A percentile compares a stretch with the other conserved stretches of the same genome.
These are phyloP conservation scores for Penicillium sp. DNA, from an alignment of 2,329 filamentous ascomycete species.

Conservation along the genomic window DNA sequence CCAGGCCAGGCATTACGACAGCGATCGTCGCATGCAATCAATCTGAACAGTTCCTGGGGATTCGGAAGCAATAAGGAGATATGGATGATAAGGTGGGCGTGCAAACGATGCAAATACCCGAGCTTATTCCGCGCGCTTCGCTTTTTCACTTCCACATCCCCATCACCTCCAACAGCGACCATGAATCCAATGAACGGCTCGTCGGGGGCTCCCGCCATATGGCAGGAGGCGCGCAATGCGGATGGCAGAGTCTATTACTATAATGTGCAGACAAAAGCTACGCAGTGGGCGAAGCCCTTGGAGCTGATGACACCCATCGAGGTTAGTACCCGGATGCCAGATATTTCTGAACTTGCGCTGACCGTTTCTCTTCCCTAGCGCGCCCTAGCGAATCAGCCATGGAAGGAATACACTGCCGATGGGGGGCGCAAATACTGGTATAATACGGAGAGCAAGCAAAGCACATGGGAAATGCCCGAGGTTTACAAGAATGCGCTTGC, in stretches of 20 bases:
- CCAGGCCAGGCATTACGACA: slow-evolving; percentile 35
- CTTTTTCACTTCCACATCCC: slow-evolving; percentile 20
- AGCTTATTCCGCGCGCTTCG: slow-evolving; percentile 25
- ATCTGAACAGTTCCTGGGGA: slow-evolving; percentile 8
- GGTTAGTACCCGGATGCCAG: slow-evolving; percentile 49
- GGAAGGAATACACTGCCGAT: slow-evolving; percentile 87
- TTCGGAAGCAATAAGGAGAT: slow-evolving; percentile 17
- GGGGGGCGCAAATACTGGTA: slow-evolving; percentile 94
- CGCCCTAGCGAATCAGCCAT: slow-evolving; percentile 76
- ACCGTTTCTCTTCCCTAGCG: slow-evolving; percentile 52
- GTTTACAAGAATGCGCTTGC: slow-evolving; percentile 72
- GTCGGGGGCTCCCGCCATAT: slow-evolving; percentile 54
- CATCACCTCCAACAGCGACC: slow-evolving; percentile 4
- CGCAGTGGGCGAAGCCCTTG: slow-evolving; percentile 91
- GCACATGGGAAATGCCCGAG: slow-evolving; percentile 91
- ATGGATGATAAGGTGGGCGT: slow-evolving; percentile 15
- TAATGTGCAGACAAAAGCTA: slow-evolving; percentile 78
- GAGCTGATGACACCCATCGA: slow-evolving; percentile 82
- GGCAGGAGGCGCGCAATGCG: slow-evolving; percentile 76
- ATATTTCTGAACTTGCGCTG: not conserved
- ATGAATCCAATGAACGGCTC: slow-evolving; percentile 59
- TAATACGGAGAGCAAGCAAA: slow-evolving; percentile 86
- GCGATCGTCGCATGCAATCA: slow-evolving; percentile 25
- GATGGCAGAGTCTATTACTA: slow-evolving; percentile 91
- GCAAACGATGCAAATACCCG: slow-evolving; percentile 33